Evolutionary conservation across 1,284 basidiomycete species (phyloP).

Genomic region (Cystobasidium pallidum): DNA sequence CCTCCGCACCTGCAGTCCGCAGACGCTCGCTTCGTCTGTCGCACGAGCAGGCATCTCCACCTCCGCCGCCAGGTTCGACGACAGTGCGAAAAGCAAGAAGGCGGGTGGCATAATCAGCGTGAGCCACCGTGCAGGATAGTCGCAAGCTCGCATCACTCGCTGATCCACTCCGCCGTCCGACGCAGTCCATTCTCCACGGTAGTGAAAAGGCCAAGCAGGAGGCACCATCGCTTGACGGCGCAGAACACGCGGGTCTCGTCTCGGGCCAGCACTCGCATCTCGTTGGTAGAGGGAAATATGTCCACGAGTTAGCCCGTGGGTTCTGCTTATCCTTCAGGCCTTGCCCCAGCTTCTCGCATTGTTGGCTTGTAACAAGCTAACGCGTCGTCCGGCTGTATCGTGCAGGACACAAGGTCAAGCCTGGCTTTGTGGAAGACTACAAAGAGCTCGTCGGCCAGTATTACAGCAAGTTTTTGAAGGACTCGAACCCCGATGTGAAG

Average conservation of each 20-base stretch:
- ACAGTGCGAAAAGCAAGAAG: conserved; percentile 19
- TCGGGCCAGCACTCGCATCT: conserved; percentile 1
- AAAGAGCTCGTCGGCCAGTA: conserved; percentile 70
- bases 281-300: conserved; percentile 53
- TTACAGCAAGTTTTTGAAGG: conserved; percentile 74
- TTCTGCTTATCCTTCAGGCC: conserved; percentile 32
- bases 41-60: conserved; percentile 9
- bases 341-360: background rate
- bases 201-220: conserved; percentile 81
- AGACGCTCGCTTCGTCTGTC: background rate
- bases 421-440: conserved; percentile 76
- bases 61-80: conserved; percentile 17
- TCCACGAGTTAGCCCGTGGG: conserved; percentile 83
- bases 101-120: conserved; percentile 23
- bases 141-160: background rate
- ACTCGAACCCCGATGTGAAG: conserved; percentile 74
- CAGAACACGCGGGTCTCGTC: conserved; percentile 65
- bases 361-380: background rate
- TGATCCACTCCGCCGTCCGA: background rate
- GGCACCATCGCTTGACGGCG: conserved; percentile 77
- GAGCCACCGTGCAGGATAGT: background rate
- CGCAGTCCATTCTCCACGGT: conserved; percentile 67
- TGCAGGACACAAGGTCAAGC: conserved; percentile 78
- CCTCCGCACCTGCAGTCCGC: background rate
- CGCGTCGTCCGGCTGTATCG: background rate